Percentiles rank a stretch among this genome's conserved stretches.
Evolutionary conservation across 2,329 filamentous ascomycete species (phyloP).

Genomic region (Colletotrichum sp.): DNA sequence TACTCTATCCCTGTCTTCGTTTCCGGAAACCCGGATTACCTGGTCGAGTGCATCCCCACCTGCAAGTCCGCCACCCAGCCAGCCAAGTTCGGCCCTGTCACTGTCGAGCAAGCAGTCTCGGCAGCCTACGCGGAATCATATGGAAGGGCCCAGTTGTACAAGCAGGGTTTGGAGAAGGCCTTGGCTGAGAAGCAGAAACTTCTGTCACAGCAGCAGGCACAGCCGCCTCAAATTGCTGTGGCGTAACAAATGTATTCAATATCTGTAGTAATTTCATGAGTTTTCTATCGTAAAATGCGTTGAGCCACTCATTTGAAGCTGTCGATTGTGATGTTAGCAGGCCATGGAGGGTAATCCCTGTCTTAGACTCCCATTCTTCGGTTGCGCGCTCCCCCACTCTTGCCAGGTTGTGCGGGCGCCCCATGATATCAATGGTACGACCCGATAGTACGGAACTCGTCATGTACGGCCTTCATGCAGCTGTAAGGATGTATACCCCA

Average conservation of each 20-base stretch:
- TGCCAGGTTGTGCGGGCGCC: neutral
- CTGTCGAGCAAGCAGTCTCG: constrained; percentile 36
- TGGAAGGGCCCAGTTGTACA: constrained; percentile 32
- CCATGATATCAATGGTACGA: neutral
- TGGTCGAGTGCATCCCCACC: constrained; percentile 36
- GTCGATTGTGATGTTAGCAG: neutral
- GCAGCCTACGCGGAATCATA: constrained; percentile 38
- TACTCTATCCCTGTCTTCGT: constrained; percentile 65
- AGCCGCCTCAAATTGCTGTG: constrained; percentile 3
- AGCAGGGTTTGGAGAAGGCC: constrained; percentile 30
- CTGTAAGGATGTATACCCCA: neutral
- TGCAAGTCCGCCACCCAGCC: constrained; percentile 27
- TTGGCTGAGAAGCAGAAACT: neutral
- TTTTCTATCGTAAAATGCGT: neutral
- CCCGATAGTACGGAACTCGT: neutral
- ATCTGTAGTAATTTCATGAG: neutral
- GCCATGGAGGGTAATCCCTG: neutral
- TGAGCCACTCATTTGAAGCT: neutral
- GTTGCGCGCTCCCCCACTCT: neutral
- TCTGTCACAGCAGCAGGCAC: neutral
- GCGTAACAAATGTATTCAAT: neutral
- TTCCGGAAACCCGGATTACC: constrained; percentile 54
- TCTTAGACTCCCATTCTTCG: neutral
- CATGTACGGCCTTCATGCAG: neutral
- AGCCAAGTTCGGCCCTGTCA: constrained; percentile 35